These are phyloP conservation scores for Xylariomycetidae sp. DNA, from an alignment of 2,329 filamentous ascomycete species.

Conservation along the genomic window DNA sequence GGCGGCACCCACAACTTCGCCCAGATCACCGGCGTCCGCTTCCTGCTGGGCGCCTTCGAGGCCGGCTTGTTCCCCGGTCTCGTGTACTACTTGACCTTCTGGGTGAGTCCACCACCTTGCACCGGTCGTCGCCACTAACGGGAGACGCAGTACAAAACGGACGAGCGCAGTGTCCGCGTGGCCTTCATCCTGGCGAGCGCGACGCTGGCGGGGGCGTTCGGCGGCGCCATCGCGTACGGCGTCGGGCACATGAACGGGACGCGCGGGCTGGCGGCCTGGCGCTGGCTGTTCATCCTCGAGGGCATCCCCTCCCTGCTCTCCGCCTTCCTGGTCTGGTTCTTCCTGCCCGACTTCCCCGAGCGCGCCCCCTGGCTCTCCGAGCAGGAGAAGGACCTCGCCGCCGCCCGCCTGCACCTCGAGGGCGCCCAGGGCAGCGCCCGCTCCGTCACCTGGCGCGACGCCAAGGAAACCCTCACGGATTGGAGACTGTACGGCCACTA, in stretches of 20 bases:
- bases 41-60: constrained; percentile 64
- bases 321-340: constrained; percentile 51
- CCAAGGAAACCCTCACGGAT: constrained; percentile 61
- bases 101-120: constrained; percentile 35
- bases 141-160: constrained; percentile 60
- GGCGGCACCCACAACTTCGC: constrained; percentile 57
- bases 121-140: neutral
- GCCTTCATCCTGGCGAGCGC: constrained; percentile 65
- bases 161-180: constrained; percentile 65
- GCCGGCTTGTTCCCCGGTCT: constrained; percentile 65
- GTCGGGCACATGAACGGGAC: constrained; percentile 66
- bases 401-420: constrained; percentile 37
- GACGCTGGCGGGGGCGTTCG: constrained; percentile 67
- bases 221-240: constrained; percentile 68
- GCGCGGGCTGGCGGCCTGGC: constrained; percentile 59
- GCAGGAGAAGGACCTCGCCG: constrained; percentile 52
- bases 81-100: constrained; percentile 64
- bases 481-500: constrained; percentile 65
- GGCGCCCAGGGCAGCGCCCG: constrained; percentile 54
- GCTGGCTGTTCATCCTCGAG: constrained; percentile 56
- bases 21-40: constrained; percentile 59
- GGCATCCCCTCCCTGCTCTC: constrained; percentile 42
- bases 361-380: constrained; percentile 55
- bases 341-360: constrained; percentile 62
- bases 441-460: constrained; percentile 59